A percentile compares a stretch with the other conserved stretches of the same genome.
These are phyloP conservation scores for Trypethelium eluteriae DNA, from an alignment of 495 filamentous ascomycete species.

Conservation along the genomic window DNA sequence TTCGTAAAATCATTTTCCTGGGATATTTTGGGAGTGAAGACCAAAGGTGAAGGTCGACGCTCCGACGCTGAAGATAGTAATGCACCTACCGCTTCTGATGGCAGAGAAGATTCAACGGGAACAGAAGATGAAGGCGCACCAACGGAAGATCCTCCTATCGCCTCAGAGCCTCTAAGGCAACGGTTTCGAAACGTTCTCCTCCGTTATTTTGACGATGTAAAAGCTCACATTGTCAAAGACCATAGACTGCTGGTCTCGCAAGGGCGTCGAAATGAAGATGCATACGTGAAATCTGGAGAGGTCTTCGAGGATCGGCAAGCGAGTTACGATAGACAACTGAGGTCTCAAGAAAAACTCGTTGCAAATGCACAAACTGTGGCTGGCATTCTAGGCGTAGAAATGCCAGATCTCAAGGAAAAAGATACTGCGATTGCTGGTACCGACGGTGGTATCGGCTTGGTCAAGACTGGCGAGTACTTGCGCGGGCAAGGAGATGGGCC, in stretches of 20 bases:
- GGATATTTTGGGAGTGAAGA: slow-evolving; percentile 80
- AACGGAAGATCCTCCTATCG: slow-evolving; percentile 62
- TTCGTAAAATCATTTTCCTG: slow-evolving; percentile 96
- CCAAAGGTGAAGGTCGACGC: slow-evolving; percentile 66
- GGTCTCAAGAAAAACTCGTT: slow-evolving; percentile 83
- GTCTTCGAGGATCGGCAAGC: slow-evolving; percentile 97
- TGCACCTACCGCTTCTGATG: slow-evolving; percentile 45
- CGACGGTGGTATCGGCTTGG: slow-evolving; percentile 77
- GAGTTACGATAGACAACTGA: slow-evolving; percentile 87
- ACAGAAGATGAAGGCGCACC: slow-evolving; percentile 38
- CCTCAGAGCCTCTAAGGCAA: slow-evolving; percentile 66
- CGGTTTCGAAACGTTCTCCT: slow-evolving; percentile 82
- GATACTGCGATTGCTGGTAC: slow-evolving; percentile 56
- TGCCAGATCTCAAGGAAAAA: slow-evolving; percentile 84
- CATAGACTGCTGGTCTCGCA: slow-evolving; percentile 78
- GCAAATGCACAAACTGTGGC: slow-evolving; percentile 85
- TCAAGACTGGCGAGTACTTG: slow-evolving; percentile 89
- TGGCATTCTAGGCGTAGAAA: slow-evolving; percentile 81
- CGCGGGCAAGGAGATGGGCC: slow-evolving; percentile 82
- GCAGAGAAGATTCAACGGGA: slow-evolving; percentile 43
- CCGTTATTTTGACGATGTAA: slow-evolving; percentile 90
- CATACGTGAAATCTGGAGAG: slow-evolving; percentile 96
- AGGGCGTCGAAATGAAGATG: slow-evolving; percentile 89
- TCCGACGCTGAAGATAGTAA: slow-evolving; percentile 77
- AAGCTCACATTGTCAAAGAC: slow-evolving; percentile 76